Conservation (phyloP, 192 early-diverging fungal species). For the Entophlyctis luteolus region DNA sequence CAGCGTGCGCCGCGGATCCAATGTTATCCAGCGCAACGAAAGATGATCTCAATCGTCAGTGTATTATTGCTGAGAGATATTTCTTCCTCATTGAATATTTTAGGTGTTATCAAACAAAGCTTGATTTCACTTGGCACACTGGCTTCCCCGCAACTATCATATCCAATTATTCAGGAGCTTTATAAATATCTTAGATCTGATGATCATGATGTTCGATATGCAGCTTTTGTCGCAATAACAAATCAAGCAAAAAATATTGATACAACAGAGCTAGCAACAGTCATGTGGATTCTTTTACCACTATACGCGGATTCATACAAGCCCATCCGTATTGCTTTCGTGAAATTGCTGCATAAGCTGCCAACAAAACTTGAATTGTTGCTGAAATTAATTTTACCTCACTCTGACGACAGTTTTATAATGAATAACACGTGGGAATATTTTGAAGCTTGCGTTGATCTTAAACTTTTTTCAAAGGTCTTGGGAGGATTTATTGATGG, state of each 20-base stretch:
- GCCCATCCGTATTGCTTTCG: slow-evolving; percentile 42
- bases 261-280: slow-evolving; percentile 24
- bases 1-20: slow-evolving; percentile 44
- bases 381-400: slow-evolving; percentile 37
- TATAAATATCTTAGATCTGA: slow-evolving; percentile 31
- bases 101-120: slow-evolving; percentile 37
- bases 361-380: slow-evolving; percentile 36
- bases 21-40: slow-evolving; percentile 34
- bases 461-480: slow-evolving; percentile 3
- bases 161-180: slow-evolving; percentile 44
- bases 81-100: background rate
- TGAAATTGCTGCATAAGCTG: slow-evolving; percentile 39
- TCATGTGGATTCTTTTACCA: slow-evolving; percentile 50
- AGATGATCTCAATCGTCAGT: slow-evolving; percentile 41
- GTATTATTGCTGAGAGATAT: background rate
- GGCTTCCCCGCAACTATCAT: slow-evolving; percentile 21
- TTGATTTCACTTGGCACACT: slow-evolving; percentile 37
- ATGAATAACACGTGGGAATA: slow-evolving; percentile 33
- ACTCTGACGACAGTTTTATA: slow-evolving; percentile 46
- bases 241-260: slow-evolving; percentile 38
- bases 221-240: slow-evolving; percentile 38
- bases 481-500: slow-evolving; percentile 51
- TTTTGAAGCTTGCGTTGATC: too few species aligned
- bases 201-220: slow-evolving; percentile 29
- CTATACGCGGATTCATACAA: slow-evolving; percentile 50